These are phyloP conservation scores for Durusdinium trenchii DNA, from an alignment of 73 alveolate species.

Conservation along the genomic window DNA sequence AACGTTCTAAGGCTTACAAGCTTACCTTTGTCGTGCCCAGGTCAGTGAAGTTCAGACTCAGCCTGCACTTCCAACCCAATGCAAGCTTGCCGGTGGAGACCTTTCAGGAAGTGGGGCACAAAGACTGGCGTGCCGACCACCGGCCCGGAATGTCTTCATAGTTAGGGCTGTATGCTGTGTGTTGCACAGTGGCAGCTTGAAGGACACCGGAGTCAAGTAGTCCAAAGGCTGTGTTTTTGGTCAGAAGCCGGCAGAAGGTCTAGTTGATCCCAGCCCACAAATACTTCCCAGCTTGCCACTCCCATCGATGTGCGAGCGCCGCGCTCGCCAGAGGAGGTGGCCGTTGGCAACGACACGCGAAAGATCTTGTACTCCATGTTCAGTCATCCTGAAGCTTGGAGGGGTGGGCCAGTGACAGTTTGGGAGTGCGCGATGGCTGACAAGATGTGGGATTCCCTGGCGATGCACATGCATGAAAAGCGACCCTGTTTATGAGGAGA, in stretches of 20 bases:
- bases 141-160: not conserved
- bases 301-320: no score
- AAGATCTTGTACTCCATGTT: not conserved
- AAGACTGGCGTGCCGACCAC: not conserved
- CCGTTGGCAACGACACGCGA: conserved; percentile 24
- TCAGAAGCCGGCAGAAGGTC: not conserved
- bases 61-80: conserved; percentile 2
- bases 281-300: not conserved
- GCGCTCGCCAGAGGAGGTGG: conserved; percentile 55
- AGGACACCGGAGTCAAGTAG: not conserved
- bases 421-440: not conserved
- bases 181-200: not conserved
- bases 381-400: not conserved
- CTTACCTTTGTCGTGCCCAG: not conserved
- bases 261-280: not conserved
- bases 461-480: no score
- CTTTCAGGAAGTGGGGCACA: not conserved
- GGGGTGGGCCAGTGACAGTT: not conserved
- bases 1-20: no score
- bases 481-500: no score
- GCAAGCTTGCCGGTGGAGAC: not conserved
- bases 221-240: not conserved
- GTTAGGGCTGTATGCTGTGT: not conserved
- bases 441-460: not conserved
- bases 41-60: conserved; percentile 16